Base-by-base conservation (phyloP, 2,329 filamentous ascomycete species). In the Lithohypha guttulata region DNA sequence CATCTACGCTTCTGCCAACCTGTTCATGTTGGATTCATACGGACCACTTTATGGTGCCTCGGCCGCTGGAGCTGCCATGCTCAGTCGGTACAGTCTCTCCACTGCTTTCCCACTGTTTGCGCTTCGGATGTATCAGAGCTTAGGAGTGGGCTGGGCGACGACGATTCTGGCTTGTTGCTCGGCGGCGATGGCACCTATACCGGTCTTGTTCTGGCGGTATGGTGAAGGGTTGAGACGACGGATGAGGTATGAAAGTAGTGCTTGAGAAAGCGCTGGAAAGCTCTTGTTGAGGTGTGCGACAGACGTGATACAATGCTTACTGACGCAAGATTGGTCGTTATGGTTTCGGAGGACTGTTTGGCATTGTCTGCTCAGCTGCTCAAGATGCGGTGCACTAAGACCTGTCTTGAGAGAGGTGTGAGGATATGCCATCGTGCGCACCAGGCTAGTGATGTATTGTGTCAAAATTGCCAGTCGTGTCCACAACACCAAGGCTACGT, bases 121-220 rank as follows among this genome's bases (percentile, higher is more conserved):
- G 1, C 49, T 59, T 7, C 58, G 53, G 20, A 61, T 65, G 55
- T 65, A 60, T 48, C 44, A 55, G 18, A 51, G 47, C 1, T 44
- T 66, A 2, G 63, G 63, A 0, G 58, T 62, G 1, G 56, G 53
- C 0, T 65, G 62, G 62, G 62, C 62, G 3, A 63, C 59, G 4
- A 60, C 53, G 27, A 27, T 65, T 6, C 42, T 65, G 33, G 63
- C 55, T 0, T 61, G 61, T 35, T 37, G 59, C 15, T 52, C 54
- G n/a, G 23, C 61, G 2, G 44, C 48, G 1, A 55, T 63, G 55
- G 54, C 55, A 19, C 58, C 59, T 1, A 59, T 61, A 15, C 61
- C 60, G 1, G 56, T 57, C 47, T 31, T 53, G 2, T 61, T 63
- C 36, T 58, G 51, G 39, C 46, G 51, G n/a, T 56, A 51, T 42